Evolutionary conservation across 2,329 filamentous ascomycete species (phyloP).

Genomic region (Pseudogymnoascus sp.): DNA sequence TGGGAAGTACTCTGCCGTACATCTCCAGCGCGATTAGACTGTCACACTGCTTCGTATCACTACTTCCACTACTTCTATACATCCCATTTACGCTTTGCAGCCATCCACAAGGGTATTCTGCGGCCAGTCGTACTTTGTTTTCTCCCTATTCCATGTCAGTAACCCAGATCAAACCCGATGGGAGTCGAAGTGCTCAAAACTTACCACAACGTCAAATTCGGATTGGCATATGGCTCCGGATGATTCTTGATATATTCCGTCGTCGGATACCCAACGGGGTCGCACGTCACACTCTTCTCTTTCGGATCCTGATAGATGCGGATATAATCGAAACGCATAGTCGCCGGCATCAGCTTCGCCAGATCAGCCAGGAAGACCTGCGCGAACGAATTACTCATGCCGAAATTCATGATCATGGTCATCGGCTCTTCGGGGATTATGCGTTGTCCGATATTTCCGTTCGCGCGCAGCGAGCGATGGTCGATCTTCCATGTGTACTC

Average conservation of each 20-base stretch:
- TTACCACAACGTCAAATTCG: constrained; percentile 56
- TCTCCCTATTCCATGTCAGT: constrained; percentile 28
- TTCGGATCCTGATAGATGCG: constrained; percentile 60
- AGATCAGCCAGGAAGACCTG: constrained; percentile 50
- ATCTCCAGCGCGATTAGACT: neutral
- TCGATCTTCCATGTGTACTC: constrained; percentile 57
- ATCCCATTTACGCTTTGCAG: constrained; percentile 30
- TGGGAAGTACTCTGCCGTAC: neutral
- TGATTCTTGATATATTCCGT: constrained; percentile 59
- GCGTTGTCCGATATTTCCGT: constrained; percentile 61
- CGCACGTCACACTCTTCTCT: constrained; percentile 52
- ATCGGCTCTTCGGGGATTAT: constrained; percentile 59
- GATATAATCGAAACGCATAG: constrained; percentile 61
- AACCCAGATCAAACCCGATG: constrained; percentile 12
- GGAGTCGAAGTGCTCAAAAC: constrained; percentile 17
- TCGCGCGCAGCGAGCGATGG: constrained; percentile 51
- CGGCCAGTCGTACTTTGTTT: constrained; percentile 49
- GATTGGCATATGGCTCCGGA: constrained; percentile 52
- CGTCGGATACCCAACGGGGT: constrained; percentile 58
- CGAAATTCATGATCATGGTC: constrained; percentile 59
- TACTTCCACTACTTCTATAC: neutral
- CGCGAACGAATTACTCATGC: constrained; percentile 60
- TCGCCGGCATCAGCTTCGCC: constrained; percentile 47
- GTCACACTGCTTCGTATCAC: neutral
- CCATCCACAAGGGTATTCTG: constrained; percentile 52